These are phyloP conservation scores for Aquilaria agallochum DNA, from an alignment of 441 rosid species.

Conservation along the genomic window DNA sequence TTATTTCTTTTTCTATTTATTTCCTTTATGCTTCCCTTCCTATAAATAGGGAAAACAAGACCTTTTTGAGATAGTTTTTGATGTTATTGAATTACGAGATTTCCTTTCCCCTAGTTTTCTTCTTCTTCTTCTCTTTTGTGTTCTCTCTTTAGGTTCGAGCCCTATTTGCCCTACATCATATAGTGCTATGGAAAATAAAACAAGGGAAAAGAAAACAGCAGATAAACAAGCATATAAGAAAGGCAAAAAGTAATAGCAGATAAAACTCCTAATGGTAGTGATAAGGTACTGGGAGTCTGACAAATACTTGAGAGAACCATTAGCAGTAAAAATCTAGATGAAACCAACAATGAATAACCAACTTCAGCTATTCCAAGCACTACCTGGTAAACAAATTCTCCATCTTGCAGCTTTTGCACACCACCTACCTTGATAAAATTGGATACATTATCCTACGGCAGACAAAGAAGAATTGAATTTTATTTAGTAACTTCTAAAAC, in stretches of 20 bases:
- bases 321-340: neutral
- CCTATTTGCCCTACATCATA: too few relatives aligned
- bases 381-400: slow-evolving; percentile 98
- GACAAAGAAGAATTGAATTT: slow-evolving; percentile 20
- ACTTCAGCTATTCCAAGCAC: slow-evolving; percentile 17
- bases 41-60: too few relatives aligned
- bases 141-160: too few relatives aligned
- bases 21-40: too few relatives aligned
- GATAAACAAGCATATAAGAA: slow-evolving; percentile 12
- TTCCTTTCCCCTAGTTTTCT: too few relatives aligned
- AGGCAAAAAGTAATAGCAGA: slow-evolving; percentile 3
- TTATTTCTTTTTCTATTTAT: too few relatives aligned
- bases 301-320: too few relatives aligned
- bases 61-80: too few relatives aligned
- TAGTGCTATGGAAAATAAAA: too few relatives aligned
- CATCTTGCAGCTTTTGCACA: slow-evolving; percentile 92
- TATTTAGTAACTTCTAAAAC: neutral
- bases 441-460: slow-evolving; percentile 82
- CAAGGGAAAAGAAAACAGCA: too few relatives aligned
- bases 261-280: neutral
- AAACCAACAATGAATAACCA: neutral
- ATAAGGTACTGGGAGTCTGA: neutral
- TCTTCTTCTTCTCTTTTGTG: too few relatives aligned
- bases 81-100: too few relatives aligned
- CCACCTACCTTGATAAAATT: slow-evolving; percentile 98